These are phyloP conservation scores for Tolypocladium amazonense DNA, from an alignment of 2,329 filamentous ascomycete genomes.

Conservation along the genomic window DNA sequence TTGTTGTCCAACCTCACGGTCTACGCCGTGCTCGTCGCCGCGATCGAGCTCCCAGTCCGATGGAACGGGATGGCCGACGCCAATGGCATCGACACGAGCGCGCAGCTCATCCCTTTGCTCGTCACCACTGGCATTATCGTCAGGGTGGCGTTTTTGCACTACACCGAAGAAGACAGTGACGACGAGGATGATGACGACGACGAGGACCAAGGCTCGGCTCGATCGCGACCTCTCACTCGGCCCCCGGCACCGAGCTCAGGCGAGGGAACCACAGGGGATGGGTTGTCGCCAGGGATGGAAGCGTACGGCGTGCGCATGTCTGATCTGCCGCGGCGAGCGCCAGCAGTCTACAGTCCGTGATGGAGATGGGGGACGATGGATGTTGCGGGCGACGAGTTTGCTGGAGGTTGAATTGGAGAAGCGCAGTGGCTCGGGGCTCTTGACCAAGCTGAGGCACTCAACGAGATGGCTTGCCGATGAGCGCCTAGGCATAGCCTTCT, in stretches of 20 bases:
- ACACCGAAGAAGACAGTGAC: conserved; percentile 1
- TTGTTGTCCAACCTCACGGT: conserved; percentile 13
- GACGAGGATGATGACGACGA: not conserved
- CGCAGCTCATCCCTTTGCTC: conserved; percentile 21
- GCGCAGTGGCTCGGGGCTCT: too few species aligned
- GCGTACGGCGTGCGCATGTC: not conserved
- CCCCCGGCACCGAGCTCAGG: not conserved
- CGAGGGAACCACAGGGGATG: not conserved
- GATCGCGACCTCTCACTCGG: not conserved
- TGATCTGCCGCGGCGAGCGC: not conserved
- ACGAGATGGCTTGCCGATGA: not conserved
- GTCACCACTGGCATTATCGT: conserved; percentile 17
- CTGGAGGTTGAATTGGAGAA: too few species aligned
- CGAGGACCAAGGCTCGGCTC: not conserved
- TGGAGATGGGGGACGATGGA: not conserved
- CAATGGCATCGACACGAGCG: conserved; percentile 13
- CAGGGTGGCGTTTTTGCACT: conserved; percentile 13
- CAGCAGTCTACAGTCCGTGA: not conserved
- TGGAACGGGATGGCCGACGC: conserved; percentile 20
- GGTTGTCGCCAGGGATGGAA: not conserved
- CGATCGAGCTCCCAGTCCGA: conserved; percentile 20
- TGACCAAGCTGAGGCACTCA: not conserved
- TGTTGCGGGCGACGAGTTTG: too few species aligned
- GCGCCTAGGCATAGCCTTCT: too few species aligned
- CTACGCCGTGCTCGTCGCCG: conserved; percentile 17